A percentile compares a stretch with the other conserved stretches of the same genome.
These are phyloP conservation scores for Nannizziopsis barbatae DNA, from an alignment of 2,329 filamentous ascomycete species.

Conservation along the genomic window DNA sequence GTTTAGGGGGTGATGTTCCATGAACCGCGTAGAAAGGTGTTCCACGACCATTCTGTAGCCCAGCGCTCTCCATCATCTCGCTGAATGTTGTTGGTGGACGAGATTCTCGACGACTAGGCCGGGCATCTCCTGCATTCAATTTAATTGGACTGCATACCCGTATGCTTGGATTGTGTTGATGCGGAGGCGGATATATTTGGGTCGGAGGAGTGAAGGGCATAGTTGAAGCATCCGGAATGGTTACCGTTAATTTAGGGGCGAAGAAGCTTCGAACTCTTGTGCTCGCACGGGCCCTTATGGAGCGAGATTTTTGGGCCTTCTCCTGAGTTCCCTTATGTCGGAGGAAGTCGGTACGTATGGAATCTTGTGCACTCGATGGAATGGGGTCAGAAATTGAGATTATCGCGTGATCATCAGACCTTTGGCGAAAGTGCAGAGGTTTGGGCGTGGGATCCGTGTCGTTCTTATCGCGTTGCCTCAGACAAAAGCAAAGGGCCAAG, in stretches of 20 bases:
- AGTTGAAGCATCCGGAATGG: conserved; percentile 13
- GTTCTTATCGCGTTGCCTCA: conserved; percentile 22
- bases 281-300: conserved; percentile 27
- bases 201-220: conserved; percentile 24
- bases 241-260: conserved; percentile 17
- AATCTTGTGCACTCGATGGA: conserved; percentile 30
- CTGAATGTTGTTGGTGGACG: conserved; percentile 29
- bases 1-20: conserved; percentile 14
- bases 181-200: conserved; percentile 18
- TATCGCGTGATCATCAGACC: conserved; percentile 25
- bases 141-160: conserved; percentile 36
- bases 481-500: conserved; percentile 39
- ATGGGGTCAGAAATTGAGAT: conserved; percentile 36
- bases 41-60: conserved; percentile 23
- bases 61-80: conserved; percentile 30
- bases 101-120: conserved; percentile 20
- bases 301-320: conserved; percentile 18
- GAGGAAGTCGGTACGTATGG: conserved; percentile 37
- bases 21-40: conserved; percentile 24
- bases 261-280: conserved; percentile 32
- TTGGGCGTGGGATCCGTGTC: not conserved
- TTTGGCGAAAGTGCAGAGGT: conserved; percentile 21
- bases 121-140: conserved; percentile 15
- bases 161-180: conserved; percentile 37
- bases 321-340: conserved; percentile 23